phyloP scores from a whole-genome alignment of 495 filamentous ascomycete genomes.

The Astrocystis sublimbata region DNA sequence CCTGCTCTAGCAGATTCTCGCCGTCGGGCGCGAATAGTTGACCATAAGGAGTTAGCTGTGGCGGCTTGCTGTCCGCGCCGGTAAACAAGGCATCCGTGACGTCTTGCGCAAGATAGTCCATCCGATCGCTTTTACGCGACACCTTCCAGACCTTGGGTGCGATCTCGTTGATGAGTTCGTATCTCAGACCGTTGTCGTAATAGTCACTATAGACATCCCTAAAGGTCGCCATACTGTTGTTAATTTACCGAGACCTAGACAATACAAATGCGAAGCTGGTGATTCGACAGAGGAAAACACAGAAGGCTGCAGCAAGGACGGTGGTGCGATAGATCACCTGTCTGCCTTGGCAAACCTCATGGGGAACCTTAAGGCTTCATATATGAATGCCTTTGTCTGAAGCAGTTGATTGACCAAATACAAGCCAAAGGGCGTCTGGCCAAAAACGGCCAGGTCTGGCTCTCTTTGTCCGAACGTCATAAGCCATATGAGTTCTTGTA shows the following conservation, averaged over 20 bases:
- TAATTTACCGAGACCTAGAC: background rate
- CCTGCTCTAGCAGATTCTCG: conserved; percentile 8
- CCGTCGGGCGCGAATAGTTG: conserved; percentile 7
- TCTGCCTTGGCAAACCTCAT: background rate
- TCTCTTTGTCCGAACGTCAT: conserved; percentile 5
- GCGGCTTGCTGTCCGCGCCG: background rate
- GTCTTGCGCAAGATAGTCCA: conserved; percentile 29
- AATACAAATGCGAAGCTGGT: background rate
- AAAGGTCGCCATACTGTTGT: conserved; percentile 9
- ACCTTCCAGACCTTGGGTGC: conserved; percentile 27
- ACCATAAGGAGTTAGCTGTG: background rate
- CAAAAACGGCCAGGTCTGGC: conserved; percentile 11
- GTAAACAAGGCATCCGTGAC: conserved; percentile 20
- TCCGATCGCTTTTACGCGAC: conserved; percentile 20
- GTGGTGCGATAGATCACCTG: background rate
- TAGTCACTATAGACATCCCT: conserved; percentile 11
- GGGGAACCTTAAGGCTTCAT: background rate
- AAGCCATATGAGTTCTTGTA: conserved; percentile 7
- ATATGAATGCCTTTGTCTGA: conserved; percentile 31
- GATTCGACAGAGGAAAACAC: background rate
- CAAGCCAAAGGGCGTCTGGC: conserved; percentile 29
- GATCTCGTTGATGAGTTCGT: conserved; percentile 26
- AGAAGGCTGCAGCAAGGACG: background rate
- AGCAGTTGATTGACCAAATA: conserved; percentile 8
- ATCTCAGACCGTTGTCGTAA: conserved; percentile 10